A percentile compares a stretch with the other conserved stretches of the same genome.
Evolutionary conservation across 2,329 filamentous ascomycete genomes (phyloP).

Genomic region (Alternaria conjuncta): DNA sequence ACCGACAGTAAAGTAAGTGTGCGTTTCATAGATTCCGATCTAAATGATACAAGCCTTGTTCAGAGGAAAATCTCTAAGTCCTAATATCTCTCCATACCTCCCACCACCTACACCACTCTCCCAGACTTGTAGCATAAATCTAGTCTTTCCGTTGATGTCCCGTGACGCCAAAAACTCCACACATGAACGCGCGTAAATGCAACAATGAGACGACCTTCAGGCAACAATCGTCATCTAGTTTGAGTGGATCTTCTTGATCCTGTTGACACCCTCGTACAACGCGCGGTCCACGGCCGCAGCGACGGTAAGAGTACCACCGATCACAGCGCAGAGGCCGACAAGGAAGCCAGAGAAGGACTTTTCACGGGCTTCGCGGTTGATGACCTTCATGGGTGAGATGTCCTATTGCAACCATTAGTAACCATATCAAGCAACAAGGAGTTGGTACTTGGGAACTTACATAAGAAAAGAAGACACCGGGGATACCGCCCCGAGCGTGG

Average conservation of each 20-base stretch:
- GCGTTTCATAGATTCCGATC: neutral
- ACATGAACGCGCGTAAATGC: slow-evolving; percentile 8
- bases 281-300: slow-evolving; percentile 91
- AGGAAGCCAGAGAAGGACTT: slow-evolving; percentile 94
- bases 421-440: neutral
- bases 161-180: slow-evolving; percentile 9
- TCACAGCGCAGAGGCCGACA: slow-evolving; percentile 90
- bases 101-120: neutral
- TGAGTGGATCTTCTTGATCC: slow-evolving; percentile 84
- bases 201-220: neutral
- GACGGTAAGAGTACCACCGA: slow-evolving; percentile 94
- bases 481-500: slow-evolving; percentile 90
- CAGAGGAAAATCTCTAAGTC: neutral
- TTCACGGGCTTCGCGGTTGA: slow-evolving; percentile 88
- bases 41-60: slow-evolving; percentile 6
- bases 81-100: neutral
- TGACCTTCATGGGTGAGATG: slow-evolving; percentile 99
- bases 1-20: neutral
- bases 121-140: neutral
- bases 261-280: slow-evolving; percentile 84
- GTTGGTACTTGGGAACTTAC: slow-evolving; percentile 62
- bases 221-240: slow-evolving; percentile 46
- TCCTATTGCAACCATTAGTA: slow-evolving; percentile 66
- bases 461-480: slow-evolving; percentile 98
- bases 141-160: neutral